Percentiles rank a stretch among this genome's conserved stretches.
These are phyloP conservation scores for Oxytropis ochrocephala DNA, from an alignment of 306 rosid genomes.

Conservation along the genomic window DNA sequence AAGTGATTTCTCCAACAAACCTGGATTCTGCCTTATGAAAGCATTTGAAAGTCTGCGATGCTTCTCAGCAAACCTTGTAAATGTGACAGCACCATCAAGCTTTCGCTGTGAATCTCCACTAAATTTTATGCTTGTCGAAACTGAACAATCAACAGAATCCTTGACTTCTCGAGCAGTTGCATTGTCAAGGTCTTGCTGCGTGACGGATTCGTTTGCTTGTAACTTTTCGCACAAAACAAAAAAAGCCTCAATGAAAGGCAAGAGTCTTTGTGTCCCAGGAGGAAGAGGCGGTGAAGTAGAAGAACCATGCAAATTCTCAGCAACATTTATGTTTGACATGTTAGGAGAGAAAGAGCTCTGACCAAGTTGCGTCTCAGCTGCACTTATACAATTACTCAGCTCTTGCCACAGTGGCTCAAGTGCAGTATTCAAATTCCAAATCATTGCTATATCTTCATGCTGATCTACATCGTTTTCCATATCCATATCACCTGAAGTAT, in stretches of 20 bases:
- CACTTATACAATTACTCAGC: constrained; percentile 89
- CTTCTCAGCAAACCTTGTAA: constrained; percentile 91
- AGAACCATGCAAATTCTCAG: constrained; percentile 74
- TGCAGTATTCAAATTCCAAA: constrained; percentile 80
- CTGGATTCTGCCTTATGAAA: constrained; percentile 91
- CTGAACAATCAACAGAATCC: constrained; percentile 71
- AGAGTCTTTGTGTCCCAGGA: constrained; percentile 92
- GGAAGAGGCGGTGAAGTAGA: constrained; percentile 93
- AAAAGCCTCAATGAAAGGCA: constrained; percentile 96
- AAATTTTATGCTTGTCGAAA: constrained; percentile 29
- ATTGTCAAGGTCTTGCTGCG: constrained; percentile 59
- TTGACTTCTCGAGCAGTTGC: constrained; percentile 92
- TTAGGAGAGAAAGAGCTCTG: constrained; percentile 59
- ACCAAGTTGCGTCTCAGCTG: constrained; percentile 77
- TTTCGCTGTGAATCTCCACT: constrained; percentile 61
- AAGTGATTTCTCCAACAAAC: constrained; percentile 92
- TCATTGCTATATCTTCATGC: constrained; percentile 70
- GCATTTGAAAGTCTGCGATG: constrained; percentile 95
- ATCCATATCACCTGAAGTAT: constrained; percentile 38
- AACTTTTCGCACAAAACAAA: constrained; percentile 94
- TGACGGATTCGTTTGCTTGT: constrained; percentile 61
- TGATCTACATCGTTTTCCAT: constrained; percentile 45
- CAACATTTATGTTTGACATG: constrained; percentile 47
- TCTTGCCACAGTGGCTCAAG: constrained; percentile 97
- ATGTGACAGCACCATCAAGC: constrained; percentile 69